Evolutionary conservation across 2,329 filamentous ascomycete species (phyloP), one percentile per base, ranked within the genome.

Genomic region (Arthrobotrys sinensis): DNA sequence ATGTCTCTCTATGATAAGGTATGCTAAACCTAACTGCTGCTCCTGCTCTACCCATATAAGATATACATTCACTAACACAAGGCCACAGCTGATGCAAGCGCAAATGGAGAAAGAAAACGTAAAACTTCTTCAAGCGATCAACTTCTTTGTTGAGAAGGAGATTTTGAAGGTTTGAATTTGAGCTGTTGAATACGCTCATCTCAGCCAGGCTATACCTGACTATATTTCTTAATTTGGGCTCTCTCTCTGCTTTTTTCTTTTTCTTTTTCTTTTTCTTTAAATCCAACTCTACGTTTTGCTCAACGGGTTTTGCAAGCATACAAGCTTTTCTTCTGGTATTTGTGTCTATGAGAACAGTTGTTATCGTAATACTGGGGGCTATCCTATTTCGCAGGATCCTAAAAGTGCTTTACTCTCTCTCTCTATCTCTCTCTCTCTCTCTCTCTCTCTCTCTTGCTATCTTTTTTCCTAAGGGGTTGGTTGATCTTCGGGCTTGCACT

Each of bases 51-150:
- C 21, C 19, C 19, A 4, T 64, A 10, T 57, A 6, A n/a, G n/a
- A 62, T 28, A 34, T 32, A n/a, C 8, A 19, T 16, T 55, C 12
- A 45, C 72, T 76, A 66, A 76, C 34, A 7, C 19, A 45, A 52
- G 16, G 6, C 8, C 7, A 36, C 32, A 77, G 73, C 67, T 77
- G 21, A 77, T 77, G 73, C 73, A 77, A 63, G 73, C 73, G 10
- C 73, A 77, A 46, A 77, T 77, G 73, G 73, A 77, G 32, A 77
- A 77, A 24, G 73, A 77, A 57, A 77, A 77, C 21, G 73, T 77
- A 14, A 77, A 77, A 43, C 66, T 77, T 14, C 60, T 77, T 7
- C 73, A 77, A 28, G 66, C 73, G n/a, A 71, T 77, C 24, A 77
- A 77, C 16, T 77, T 66, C 60, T 77, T 77, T 45, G 73, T 77